Conservation (phyloP, 331 rosid species). For the Spiraea crenata region DNA sequence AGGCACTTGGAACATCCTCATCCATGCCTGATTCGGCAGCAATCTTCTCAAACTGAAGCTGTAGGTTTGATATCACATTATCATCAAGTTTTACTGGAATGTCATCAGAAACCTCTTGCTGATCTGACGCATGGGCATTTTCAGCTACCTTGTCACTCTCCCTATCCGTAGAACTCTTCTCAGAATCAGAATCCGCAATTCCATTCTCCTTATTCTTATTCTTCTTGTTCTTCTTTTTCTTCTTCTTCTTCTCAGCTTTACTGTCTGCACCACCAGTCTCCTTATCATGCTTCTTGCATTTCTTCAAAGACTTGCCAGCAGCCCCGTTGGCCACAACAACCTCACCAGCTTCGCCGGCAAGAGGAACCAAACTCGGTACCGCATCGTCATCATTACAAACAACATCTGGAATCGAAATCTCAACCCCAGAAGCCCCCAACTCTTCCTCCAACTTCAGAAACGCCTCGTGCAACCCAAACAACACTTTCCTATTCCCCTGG, state of each 20-base stretch:
- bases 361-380: constrained; percentile 56
- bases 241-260: constrained; percentile 46
- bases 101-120: constrained; percentile 27
- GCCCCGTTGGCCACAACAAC: constrained; percentile 20
- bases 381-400: constrained; percentile 45
- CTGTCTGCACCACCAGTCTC: constrained; percentile 25
- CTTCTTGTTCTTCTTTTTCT: constrained; percentile 38
- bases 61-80: constrained; percentile 70
- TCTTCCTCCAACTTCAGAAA: constrained; percentile 80
- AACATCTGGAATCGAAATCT: constrained; percentile 42
- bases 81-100: constrained; percentile 37
- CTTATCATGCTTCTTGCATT: constrained; percentile 48
- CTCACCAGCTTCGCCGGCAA: constrained; percentile 27
- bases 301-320: constrained; percentile 41
- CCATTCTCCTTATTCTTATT: constrained; percentile 32
- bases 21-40: constrained; percentile 76
- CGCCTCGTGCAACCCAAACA: constrained; percentile 64
- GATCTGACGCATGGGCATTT: constrained; percentile 31
- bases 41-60: constrained; percentile 79
- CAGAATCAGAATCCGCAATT: constrained; percentile 26
- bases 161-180: constrained; percentile 25
- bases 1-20: constrained; percentile 39
- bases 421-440: constrained; percentile 46
- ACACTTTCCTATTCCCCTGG: constrained; percentile 80
- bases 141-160: constrained; percentile 31